Evolutionary conservation across 2,329 filamentous ascomycete species (phyloP), one percentile per base, ranked within the genome.

Genomic region (Colletotrichum limetticola): DNA sequence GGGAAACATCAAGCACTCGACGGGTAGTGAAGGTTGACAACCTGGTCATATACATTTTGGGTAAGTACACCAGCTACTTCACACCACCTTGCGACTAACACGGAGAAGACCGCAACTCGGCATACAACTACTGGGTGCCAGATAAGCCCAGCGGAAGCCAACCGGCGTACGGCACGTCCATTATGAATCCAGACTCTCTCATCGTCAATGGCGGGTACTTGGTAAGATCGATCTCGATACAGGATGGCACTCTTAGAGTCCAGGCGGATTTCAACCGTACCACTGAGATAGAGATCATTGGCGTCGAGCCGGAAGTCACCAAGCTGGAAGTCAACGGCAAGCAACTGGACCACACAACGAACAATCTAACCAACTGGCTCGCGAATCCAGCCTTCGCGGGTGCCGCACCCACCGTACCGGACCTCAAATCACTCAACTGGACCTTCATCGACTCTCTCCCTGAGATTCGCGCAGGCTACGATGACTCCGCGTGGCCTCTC

Each of bases 221-320:
- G 0, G 79, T 93, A 46, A 88, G 92, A 7, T 90, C 87, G 0
- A 91, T 91, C 0, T 85, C 86, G 3, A 79, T 92, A 1, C 77
- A 87, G 5, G 89, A 86, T 2, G 83, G 83, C n/a, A 86, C 86
- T 1, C 84, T 96, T 5, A 85, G 88, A 14, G 80, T 96, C 3
- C 89, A 88, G 4, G 94, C 92, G 3, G 94, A 97, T 77, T 86
- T 95, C 74, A 95, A 96, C 76, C 81, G 86, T 0, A 94, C 93
- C 0, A 91, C 91, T 0, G 78, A 88, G 0, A 81, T 96, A 16
- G 92, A 95, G 75, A 85, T 96, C 26, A 89, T 95, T 37, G 91
- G 92, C 4, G 91, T 92, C 4, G 91, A 89, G 0, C 87, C 90
- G 0, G 80, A 78, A 1, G 83, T 89, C 1, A 86, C 87, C 2